Evolutionary conservation across 352 stramenopile species (phyloP).

Genomic region (Pythium sukuiense): DNA sequence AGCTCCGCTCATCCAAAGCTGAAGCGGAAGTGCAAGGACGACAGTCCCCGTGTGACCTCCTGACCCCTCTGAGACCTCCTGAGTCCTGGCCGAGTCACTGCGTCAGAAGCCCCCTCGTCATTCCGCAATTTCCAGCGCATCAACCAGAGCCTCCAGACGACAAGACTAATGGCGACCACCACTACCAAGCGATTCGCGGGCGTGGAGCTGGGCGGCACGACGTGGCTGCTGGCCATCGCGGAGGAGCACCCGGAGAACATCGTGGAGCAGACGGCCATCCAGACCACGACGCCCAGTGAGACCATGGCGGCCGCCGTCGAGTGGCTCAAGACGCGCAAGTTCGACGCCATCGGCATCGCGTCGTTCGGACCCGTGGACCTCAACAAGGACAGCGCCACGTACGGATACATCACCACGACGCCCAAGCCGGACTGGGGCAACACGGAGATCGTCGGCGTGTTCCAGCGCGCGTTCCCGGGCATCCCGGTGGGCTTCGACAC

Average conservation of each 20-base stretch:
- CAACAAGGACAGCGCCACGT: conserved; percentile 73
- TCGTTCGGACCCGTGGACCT: conserved; percentile 94
- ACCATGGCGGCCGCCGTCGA: conserved; percentile 75
- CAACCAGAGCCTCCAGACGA: neutral
- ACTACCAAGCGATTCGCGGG: neutral
- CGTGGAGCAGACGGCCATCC: conserved; percentile 73
- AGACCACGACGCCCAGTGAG: conserved; percentile 84
- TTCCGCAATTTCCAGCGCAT: neutral
- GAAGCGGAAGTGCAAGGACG: neutral
- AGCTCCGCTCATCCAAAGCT: neutral
- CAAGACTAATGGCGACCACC: neutral
- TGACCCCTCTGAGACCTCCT: too few species aligned
- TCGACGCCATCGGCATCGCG: conserved; percentile 90
- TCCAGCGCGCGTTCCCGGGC: conserved; percentile 71
- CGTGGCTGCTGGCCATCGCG: conserved; percentile 93
- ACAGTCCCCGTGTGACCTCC: neutral
- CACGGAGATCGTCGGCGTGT: conserved; percentile 72
- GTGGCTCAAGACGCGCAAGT: conserved; percentile 84
- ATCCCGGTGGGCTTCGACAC: conserved; percentile 93
- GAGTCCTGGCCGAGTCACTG: too few species aligned
- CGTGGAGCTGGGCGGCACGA: conserved; percentile 95
- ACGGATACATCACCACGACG: conserved; percentile 95
- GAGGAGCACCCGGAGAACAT: conserved; percentile 89
- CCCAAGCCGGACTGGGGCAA: conserved; percentile 94
- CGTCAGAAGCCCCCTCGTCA: neutral